Percentiles rank a stretch among this genome's conserved stretches.
These are phyloP conservation scores for Tetrapisispora iriomotensis DNA, from an alignment of 805 yeast species.

Conservation along the genomic window DNA sequence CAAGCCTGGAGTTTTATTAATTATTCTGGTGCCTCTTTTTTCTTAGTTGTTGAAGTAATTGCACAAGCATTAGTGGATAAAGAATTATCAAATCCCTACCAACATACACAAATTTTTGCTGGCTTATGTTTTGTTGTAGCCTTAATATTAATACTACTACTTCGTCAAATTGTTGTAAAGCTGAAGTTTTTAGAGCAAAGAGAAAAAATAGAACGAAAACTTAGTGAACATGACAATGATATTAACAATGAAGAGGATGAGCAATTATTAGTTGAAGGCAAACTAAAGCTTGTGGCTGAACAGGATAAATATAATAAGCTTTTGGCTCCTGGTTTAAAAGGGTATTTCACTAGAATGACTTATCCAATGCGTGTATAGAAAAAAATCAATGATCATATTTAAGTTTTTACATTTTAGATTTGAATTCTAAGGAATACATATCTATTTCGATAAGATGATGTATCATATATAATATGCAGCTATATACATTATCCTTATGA, in stretches of 20 bases:
- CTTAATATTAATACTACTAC: constrained; percentile 33
- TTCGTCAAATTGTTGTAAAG: constrained; percentile 45
- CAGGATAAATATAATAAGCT: background rate
- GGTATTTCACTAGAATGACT: constrained; percentile 17
- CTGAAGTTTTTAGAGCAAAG: background rate
- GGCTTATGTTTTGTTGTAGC: constrained; percentile 42
- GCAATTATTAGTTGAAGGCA: background rate
- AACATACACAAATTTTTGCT: constrained; percentile 51
- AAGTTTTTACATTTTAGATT: background rate
- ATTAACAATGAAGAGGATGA: constrained; percentile 3
- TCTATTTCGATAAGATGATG: too few species aligned
- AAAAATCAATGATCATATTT: background rate
- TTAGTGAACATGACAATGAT: background rate
- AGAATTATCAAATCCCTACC: constrained; percentile 33
- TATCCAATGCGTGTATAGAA: background rate
- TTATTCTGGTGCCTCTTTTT: constrained; percentile 23
- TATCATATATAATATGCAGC: too few species aligned
- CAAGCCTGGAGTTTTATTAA: constrained; percentile 33
- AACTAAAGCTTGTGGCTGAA: background rate
- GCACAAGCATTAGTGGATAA: constrained; percentile 40
- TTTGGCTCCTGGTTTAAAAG: constrained; percentile 12
- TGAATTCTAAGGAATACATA: too few species aligned
- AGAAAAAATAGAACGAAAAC: constrained; percentile 5
- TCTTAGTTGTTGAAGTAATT: constrained; percentile 43
- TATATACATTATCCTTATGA: too few species aligned